These are phyloP conservation scores for Phytophthora brassicae DNA, from an alignment of 352 stramenopile species.

Conservation along the genomic window DNA sequence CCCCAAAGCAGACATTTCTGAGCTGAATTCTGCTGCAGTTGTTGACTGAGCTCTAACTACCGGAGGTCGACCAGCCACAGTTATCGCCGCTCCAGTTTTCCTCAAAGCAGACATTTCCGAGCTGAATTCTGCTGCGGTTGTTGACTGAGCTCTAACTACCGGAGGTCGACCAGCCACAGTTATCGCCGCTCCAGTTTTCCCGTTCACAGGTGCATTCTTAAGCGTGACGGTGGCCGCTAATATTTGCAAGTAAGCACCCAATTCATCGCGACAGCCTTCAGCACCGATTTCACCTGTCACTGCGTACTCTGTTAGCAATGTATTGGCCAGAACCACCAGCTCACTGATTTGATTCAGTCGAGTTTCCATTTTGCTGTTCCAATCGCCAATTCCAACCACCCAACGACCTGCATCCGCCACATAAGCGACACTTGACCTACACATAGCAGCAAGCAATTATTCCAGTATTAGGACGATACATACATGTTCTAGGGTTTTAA, in stretches of 20 bases:
- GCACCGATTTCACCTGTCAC: constrained; percentile 62
- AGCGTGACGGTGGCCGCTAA: constrained; percentile 67
- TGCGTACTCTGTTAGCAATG: constrained; percentile 70
- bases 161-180: constrained; percentile 4
- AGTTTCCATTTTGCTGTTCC: constrained; percentile 89
- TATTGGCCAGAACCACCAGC: constrained; percentile 78
- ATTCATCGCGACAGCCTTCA: constrained; percentile 55
- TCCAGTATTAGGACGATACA: background rate
- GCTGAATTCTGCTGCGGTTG: constrained; percentile 28
- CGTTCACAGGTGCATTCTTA: constrained; percentile 40
- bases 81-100: background rate
- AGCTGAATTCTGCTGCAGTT: constrained; percentile 29
- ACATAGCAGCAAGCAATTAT: constrained; percentile 8
- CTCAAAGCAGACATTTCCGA: constrained; percentile 32
- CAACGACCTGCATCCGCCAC: constrained; percentile 78
- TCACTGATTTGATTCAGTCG: constrained; percentile 77
- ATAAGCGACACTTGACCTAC: constrained; percentile 67
- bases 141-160: constrained; percentile 9
- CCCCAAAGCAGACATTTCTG: constrained; percentile 30
- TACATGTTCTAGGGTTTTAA: background rate
- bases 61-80: constrained; percentile 2
- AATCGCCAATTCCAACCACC: constrained; percentile 82
- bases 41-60: constrained; percentile 11
- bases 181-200: background rate
- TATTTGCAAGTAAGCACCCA: constrained; percentile 66